Conservation (phyloP, 805 yeast species). For the Hanseniaspora guilliermondii region DNA sequence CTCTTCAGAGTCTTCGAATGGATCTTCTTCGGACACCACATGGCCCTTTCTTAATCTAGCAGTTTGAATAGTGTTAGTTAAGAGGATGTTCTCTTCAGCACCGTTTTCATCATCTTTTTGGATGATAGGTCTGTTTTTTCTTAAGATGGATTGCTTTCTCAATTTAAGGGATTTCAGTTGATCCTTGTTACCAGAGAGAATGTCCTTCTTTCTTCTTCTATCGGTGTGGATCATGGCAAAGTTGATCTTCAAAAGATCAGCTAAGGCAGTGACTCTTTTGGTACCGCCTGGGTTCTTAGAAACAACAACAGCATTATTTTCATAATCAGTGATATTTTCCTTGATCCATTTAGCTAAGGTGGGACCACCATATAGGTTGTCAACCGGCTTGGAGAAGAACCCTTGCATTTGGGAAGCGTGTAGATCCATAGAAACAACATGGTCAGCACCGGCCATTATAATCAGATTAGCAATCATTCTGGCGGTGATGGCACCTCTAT, state of each 20-base stretch:
- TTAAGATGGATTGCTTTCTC: constrained; percentile 39
- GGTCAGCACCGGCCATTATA: constrained; percentile 98
- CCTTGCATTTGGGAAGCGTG: constrained; percentile 99
- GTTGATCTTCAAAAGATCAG: constrained; percentile 90
- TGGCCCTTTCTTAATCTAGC: constrained; percentile 95
- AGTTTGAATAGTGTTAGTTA: constrained; percentile 75
- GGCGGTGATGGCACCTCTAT: constrained; percentile 97
- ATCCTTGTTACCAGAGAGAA: constrained; percentile 32
- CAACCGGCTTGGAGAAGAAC: constrained; percentile 92
- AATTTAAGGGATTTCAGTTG: constrained; percentile 27
- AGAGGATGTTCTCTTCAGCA: constrained; percentile 53
- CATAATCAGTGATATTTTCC: constrained; percentile 74
- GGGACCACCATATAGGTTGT: constrained; percentile 91
- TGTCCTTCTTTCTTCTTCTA: constrained; percentile 76
- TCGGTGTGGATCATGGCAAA: constrained; percentile 99
- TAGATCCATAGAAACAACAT: constrained; percentile 92
- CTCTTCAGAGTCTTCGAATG: constrained; percentile 25
- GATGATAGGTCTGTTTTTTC: constrained; percentile 33
- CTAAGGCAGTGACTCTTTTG: constrained; percentile 91
- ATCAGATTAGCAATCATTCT: constrained; percentile 91
- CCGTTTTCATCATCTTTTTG: constrained; percentile 36
- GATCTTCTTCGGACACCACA: constrained; percentile 67
- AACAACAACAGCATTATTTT: constrained; percentile 74
- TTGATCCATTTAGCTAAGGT: constrained; percentile 92
- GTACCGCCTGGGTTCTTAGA: constrained; percentile 99